These are phyloP conservation scores for Tillandsia fasciculata DNA, from an alignment of 176 grass and related monocot species.

Conservation along the genomic window DNA sequence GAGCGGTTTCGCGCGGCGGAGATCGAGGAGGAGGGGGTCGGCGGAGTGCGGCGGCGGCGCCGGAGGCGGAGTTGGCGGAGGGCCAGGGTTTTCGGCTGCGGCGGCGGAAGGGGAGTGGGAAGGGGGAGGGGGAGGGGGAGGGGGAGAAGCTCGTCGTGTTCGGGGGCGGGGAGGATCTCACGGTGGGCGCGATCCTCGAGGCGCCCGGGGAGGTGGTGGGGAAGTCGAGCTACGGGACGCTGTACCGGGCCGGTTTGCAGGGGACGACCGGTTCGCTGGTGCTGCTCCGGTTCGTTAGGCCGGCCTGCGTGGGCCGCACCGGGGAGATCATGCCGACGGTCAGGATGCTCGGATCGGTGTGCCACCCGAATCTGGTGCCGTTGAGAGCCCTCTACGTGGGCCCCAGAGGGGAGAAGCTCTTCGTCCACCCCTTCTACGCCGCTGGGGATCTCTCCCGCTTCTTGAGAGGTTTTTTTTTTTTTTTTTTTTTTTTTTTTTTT, in stretches of 20 bases:
- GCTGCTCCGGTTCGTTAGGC: slow-evolving; percentile 69
- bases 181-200: slow-evolving; percentile 64
- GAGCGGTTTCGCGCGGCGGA: slow-evolving; percentile 7
- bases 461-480: slow-evolving; percentile 32
- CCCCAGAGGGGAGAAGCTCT: slow-evolving; percentile 80
- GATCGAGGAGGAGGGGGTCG: slow-evolving; percentile 1
- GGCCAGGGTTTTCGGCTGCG: not conserved
- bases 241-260: slow-evolving; percentile 69
- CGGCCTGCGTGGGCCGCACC: slow-evolving; percentile 39
- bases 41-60: slow-evolving; percentile 21
- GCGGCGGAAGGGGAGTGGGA: slow-evolving; percentile 16
- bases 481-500: not conserved
- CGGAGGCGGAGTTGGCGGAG: not conserved
- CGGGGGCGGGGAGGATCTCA: slow-evolving; percentile 69
- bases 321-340: slow-evolving; percentile 45
- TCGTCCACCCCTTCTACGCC: slow-evolving; percentile 79
- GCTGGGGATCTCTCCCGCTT: slow-evolving; percentile 67
- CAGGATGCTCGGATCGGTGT: slow-evolving; percentile 36
- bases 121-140: slow-evolving; percentile 37
- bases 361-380: slow-evolving; percentile 78
- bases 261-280: slow-evolving; percentile 29
- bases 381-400: slow-evolving; percentile 74
- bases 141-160: slow-evolving; percentile 56
- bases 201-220: slow-evolving; percentile 86
- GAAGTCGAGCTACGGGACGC: slow-evolving; percentile 70